Percentiles rank a stretch among this genome's conserved stretches.
Evolutionary conservation across 1,284 basidiomycete species (phyloP).

Genomic region (Ganoderma meredithae): DNA sequence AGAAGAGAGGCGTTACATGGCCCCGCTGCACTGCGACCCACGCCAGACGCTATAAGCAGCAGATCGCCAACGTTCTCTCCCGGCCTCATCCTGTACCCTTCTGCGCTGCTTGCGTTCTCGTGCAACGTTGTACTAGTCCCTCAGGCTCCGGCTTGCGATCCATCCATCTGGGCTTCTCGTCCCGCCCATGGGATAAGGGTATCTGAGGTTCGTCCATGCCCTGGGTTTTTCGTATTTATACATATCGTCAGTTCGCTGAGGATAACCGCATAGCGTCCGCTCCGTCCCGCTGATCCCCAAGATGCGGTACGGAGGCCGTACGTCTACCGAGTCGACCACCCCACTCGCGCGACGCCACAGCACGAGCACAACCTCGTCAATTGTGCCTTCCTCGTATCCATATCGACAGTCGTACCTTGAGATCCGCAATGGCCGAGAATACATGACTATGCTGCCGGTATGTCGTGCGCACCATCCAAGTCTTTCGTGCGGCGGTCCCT

Average conservation of each 20-base stretch:
- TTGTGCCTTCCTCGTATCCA: conserved; percentile 28
- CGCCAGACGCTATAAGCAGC: conserved; percentile 25
- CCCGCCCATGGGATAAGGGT: conserved; percentile 11
- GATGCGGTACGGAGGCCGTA: conserved; percentile 8
- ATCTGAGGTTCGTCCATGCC: background rate
- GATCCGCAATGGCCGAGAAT: conserved; percentile 34
- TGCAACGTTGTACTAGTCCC: background rate
- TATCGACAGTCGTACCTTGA: conserved; percentile 35
- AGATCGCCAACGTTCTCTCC: background rate
- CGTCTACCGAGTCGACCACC: conserved; percentile 7
- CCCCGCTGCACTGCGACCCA: conserved; percentile 15
- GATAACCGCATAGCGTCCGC: background rate
- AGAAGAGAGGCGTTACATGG: conserved; percentile 12
- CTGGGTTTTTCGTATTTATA: background rate
- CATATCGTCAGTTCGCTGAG: background rate
- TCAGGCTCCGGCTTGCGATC: conserved; percentile 6
- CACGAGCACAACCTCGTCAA: conserved; percentile 14
- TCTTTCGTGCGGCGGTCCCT: background rate
- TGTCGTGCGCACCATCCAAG: conserved; percentile 1
- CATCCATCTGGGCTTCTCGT: conserved; percentile 18
- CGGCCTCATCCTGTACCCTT: conserved; percentile 6
- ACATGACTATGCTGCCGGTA: conserved; percentile 41
- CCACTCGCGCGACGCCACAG: conserved; percentile 24
- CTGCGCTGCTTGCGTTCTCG: conserved; percentile 3
- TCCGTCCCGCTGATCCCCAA: background rate